phyloP scores from a whole-genome alignment of 192 early-diverging fungal genomes.

The Umbelopsis ramanniana region DNA sequence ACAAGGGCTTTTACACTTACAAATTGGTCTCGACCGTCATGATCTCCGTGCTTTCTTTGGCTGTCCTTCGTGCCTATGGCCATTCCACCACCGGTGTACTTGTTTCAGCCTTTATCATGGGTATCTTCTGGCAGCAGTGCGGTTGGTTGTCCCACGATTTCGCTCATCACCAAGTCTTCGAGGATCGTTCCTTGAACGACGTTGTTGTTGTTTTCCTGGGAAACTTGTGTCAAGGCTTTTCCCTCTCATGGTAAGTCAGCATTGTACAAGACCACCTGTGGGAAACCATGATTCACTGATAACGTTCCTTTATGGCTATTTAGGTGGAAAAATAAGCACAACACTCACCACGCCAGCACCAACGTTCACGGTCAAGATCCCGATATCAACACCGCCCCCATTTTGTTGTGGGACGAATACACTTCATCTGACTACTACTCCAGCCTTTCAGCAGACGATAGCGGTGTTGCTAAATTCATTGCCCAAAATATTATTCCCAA shows the following conservation, averaged over 20 bases:
- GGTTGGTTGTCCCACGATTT: conserved; percentile 88
- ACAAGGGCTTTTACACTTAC: conserved; percentile 70
- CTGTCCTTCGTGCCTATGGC: conserved; percentile 56
- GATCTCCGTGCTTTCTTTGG: conserved; percentile 51
- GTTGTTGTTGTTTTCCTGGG: conserved; percentile 71
- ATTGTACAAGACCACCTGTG: background rate
- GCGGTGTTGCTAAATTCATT: conserved; percentile 63
- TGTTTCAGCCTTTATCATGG: conserved; percentile 59
- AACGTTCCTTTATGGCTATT: background rate
- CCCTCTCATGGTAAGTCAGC: conserved; percentile 64
- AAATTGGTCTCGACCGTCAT: conserved; percentile 62
- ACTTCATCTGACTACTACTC: conserved; percentile 57
- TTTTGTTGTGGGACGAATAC: conserved; percentile 77
- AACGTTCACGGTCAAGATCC: conserved; percentile 83
- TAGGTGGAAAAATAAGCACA: conserved; percentile 90
- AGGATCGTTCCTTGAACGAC: conserved; percentile 66
- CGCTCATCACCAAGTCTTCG: conserved; percentile 81
- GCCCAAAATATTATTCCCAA: conserved; percentile 49
- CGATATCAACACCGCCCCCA: conserved; percentile 83
- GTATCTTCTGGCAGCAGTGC: conserved; percentile 82
- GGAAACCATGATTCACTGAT: conserved; percentile 10
- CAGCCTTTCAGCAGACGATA: conserved; percentile 49
- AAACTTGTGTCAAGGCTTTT: conserved; percentile 77
- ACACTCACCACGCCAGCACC: conserved; percentile 81
- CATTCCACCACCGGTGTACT: conserved; percentile 59